Evolutionary conservation across 1,284 basidiomycete genomes (phyloP).

Genomic region (Trichosporon ovoides): DNA sequence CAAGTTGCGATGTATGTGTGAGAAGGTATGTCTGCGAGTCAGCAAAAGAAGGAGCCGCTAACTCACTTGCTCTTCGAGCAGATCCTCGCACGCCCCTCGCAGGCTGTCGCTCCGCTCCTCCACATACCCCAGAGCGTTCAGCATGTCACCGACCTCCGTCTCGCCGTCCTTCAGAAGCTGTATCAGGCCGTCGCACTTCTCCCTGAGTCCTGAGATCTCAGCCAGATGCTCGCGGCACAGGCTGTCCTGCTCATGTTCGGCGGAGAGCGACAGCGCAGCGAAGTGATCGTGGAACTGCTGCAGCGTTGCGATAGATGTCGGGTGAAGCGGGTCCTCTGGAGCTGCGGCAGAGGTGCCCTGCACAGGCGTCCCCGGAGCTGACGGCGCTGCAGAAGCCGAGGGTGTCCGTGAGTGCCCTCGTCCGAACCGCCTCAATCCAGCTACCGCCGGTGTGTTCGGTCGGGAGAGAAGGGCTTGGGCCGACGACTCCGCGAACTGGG

Average conservation of each 20-base stretch:
- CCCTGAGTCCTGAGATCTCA: slow-evolving; percentile 65
- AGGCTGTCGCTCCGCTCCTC: slow-evolving; percentile 80
- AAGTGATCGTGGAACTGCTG: slow-evolving; percentile 97
- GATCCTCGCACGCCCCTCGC: slow-evolving; percentile 80
- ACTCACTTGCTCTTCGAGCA: slow-evolving; percentile 76
- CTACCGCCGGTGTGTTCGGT: slow-evolving; percentile 20
- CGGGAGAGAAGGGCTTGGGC: slow-evolving; percentile 40
- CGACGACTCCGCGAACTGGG: slow-evolving; percentile 27
- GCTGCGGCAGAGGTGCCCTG: slow-evolving; percentile 3
- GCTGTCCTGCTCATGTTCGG: slow-evolving; percentile 83
- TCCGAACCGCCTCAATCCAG: slow-evolving; percentile 6
- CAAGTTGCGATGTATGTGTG: slow-evolving; percentile 70
- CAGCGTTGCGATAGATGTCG: slow-evolving; percentile 66
- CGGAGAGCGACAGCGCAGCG: slow-evolving; percentile 72
- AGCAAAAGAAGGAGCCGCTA: not conserved
- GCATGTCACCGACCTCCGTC: slow-evolving; percentile 68
- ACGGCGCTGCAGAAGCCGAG: slow-evolving; percentile 17
- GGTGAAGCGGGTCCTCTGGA: slow-evolving; percentile 36
- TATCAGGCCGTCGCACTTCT: slow-evolving; percentile 66
- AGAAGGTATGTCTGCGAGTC: slow-evolving; percentile 60
- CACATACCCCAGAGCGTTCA: slow-evolving; percentile 73
- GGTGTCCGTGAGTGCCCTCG: slow-evolving; percentile 11
- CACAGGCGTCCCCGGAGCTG: slow-evolving; percentile 13
- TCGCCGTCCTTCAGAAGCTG: slow-evolving; percentile 66
- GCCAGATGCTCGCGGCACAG: slow-evolving; percentile 78